Evolutionary conservation across 371 early-diverging fungal species (phyloP).

Genomic region (Actinomortierella ambigua): DNA sequence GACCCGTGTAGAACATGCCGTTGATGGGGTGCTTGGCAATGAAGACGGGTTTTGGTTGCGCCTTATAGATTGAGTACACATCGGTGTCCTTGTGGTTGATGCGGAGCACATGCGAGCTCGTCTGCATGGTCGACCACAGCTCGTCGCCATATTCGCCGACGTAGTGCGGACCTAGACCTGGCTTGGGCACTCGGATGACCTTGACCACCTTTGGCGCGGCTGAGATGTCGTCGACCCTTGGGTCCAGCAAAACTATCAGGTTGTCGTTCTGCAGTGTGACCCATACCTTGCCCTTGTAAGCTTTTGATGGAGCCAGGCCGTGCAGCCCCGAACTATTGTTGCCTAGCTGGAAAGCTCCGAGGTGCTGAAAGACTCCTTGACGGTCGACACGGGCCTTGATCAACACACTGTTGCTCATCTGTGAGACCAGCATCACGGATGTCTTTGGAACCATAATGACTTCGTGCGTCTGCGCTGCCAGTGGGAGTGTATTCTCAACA

Average conservation of each 20-base stretch:
- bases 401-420: slow-evolving; percentile 28
- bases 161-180: slow-evolving; percentile 32
- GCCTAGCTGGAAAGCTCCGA: slow-evolving; percentile 14
- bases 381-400: slow-evolving; percentile 17
- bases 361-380: slow-evolving; percentile 1
- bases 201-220: slow-evolving; percentile 2
- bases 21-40: slow-evolving; percentile 21
- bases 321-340: slow-evolving; percentile 9
- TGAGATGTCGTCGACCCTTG: background rate
- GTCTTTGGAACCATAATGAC: slow-evolving; percentile 12
- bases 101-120: slow-evolving; percentile 21
- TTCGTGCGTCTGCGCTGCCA: slow-evolving; percentile 22
- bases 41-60: slow-evolving; percentile 15
- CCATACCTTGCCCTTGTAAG: slow-evolving; percentile 21
- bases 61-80: slow-evolving; percentile 13
- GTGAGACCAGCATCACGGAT: slow-evolving; percentile 21
- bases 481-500: slow-evolving; percentile 23
- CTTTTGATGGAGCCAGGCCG: slow-evolving; percentile 14
- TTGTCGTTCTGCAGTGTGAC: slow-evolving; percentile 22
- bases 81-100: slow-evolving; percentile 13
- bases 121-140: slow-evolving; percentile 26
- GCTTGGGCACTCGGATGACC: slow-evolving; percentile 15
- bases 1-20: slow-evolving; percentile 19
- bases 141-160: slow-evolving; percentile 29
- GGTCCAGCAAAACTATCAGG: slow-evolving; percentile 21